These are phyloP conservation scores for Ganoderma boninense DNA, from an alignment of 1,284 basidiomycete genomes.

Conservation along the genomic window DNA sequence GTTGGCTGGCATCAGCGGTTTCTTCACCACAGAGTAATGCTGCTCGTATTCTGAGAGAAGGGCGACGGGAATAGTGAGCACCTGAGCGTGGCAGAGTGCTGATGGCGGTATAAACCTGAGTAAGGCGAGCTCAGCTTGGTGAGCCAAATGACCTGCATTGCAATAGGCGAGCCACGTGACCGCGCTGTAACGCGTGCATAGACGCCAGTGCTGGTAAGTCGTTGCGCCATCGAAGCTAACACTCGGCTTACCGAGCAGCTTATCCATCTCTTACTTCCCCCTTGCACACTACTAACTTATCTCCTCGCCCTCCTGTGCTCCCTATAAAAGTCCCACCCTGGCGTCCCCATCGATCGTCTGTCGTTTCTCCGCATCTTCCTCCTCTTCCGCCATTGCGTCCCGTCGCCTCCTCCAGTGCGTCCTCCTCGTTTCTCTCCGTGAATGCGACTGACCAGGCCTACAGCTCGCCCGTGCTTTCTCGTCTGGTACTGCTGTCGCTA, in stretches of 20 bases:
- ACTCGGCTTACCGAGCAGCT: constrained; percentile 7
- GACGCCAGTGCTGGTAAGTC: neutral
- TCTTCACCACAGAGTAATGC: neutral
- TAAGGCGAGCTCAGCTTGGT: neutral
- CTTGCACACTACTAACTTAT: constrained; percentile 3
- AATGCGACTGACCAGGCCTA: constrained; percentile 2
- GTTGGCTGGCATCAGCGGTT: neutral
- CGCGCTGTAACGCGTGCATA: constrained; percentile 21
- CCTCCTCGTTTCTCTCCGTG: neutral
- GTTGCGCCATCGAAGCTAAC: constrained; percentile 20
- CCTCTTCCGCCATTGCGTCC: constrained; percentile 28
- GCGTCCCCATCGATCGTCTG: constrained; percentile 32
- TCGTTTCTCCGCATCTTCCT: constrained; percentile 13
- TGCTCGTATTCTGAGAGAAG: neutral
- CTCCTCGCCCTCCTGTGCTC: neutral
- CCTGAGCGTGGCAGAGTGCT: neutral
- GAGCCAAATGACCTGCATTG: neutral
- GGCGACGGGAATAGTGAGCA: neutral
- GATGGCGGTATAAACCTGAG: neutral
- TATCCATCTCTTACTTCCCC: constrained; percentile 16
- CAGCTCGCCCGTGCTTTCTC: constrained; percentile 61
- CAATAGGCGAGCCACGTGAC: constrained; percentile 21
- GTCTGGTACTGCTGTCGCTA: constrained; percentile 44
- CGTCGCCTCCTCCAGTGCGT: constrained; percentile 32
- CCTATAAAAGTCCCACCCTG: constrained; percentile 28